Percentiles rank a stretch among this genome's conserved stretches.
phyloP scores from a whole-genome alignment of 306 rosid species.

The Albizia julibrissin region DNA sequence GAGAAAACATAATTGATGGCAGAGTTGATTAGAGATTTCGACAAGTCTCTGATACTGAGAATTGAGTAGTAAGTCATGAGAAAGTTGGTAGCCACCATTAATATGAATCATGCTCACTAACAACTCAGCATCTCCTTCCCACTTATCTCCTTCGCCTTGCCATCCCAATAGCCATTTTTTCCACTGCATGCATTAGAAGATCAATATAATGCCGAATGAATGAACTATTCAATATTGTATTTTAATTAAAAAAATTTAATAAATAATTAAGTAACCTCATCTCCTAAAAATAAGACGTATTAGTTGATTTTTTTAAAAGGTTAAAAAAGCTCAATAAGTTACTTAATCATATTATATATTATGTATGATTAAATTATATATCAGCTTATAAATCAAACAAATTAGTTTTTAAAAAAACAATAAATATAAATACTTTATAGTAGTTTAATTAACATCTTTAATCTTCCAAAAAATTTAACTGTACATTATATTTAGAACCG shows the following conservation, averaged over 20 bases:
- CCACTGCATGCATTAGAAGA: slow-evolving; percentile 41
- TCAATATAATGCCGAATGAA: background rate
- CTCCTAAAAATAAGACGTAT: no score
- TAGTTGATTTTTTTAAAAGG: no score
- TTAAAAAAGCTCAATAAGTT: no score
- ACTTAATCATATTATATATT: no score
- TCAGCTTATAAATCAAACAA: no score
- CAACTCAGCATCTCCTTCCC: slow-evolving; percentile 48
- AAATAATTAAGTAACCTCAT: background rate
- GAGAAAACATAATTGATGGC: slow-evolving; percentile 41
- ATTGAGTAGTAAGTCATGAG: slow-evolving; percentile 30
- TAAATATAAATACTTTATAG: no score
- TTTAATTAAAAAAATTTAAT: background rate
- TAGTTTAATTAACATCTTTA: no score
- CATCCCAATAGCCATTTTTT: slow-evolving; percentile 53
- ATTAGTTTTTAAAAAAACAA: no score
- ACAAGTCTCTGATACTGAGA: slow-evolving; percentile 38
- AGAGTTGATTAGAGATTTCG: slow-evolving; percentile 45
- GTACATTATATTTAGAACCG: no score
- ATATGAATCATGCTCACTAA: slow-evolving; percentile 50
- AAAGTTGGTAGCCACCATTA: slow-evolving; percentile 43
- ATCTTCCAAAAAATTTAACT: no score
- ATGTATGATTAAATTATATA: no score
- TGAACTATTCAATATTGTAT: background rate
- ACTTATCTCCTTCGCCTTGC: slow-evolving; percentile 39